Base-by-base conservation (phyloP, 2,329 filamentous ascomycete species). In the Bipolaris gigantea region DNA sequence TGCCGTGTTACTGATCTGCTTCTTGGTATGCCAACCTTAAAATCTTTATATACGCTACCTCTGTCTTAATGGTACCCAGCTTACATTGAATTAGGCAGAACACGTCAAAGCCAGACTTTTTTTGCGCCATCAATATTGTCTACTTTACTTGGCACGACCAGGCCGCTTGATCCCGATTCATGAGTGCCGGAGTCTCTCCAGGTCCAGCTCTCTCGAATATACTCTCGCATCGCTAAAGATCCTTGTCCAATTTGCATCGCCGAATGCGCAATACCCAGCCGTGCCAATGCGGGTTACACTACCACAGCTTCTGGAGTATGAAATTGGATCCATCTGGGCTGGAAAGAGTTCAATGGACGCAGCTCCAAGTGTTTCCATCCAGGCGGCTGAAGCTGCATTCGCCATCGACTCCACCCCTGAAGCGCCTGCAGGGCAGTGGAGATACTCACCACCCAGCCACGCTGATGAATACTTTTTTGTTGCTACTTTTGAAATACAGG, bases 191-290 rank as follows among this genome's bases (percentile, higher is more conserved):
- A 63, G 62, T 61, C 61, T 61, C 52, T 50, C 65, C 53, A 61
- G 61, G 65, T 64, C 67, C 62, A 67, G 63, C 62, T 70, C 67
- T 69, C 56, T 69, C 64, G 59, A 71, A 70, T 70, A 69, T 70
- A 70, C 59, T 66, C 60, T 52, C 57, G 54, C 53, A 61, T 70
- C 67, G 66, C 62, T 66, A 70, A 66, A 40, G 48, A 71, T 60
- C 70, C 70, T 63, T 71, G 70, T 57, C 47, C 62, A 73, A 71
- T 73, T 59, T 73, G 63, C 65, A 65, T 61, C 53, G 58, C 62
- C 61, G 62, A 60, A 66, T 55, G 57, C 55, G 65, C 59, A 57
- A 56, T 65, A 63, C 60, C 50, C 59, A 65, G 54, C 56, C 60
- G 50, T 59, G 64, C 53, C 56, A 49, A 54, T 64, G 66, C 63